Conservation (phyloP, 257 asterid genomes). For the Rubia yunnanensis region DNA sequence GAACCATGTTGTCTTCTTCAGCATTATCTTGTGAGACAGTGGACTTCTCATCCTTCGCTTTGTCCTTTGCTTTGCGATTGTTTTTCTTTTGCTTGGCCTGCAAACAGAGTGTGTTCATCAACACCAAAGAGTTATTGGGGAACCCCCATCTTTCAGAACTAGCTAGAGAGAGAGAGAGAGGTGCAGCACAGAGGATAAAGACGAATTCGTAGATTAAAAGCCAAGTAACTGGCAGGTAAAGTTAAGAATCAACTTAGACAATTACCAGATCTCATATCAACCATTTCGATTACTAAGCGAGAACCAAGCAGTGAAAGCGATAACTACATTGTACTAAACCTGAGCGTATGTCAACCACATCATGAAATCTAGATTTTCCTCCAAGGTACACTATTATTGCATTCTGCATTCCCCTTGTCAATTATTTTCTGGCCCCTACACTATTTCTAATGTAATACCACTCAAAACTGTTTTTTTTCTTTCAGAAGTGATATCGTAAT, state of each 20-base stretch:
- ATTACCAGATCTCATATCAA: background rate
- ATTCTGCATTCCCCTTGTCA: background rate
- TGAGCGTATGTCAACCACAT: background rate
- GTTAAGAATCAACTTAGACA: background rate
- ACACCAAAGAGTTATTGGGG: background rate
- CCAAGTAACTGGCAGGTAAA: background rate
- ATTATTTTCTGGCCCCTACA: background rate
- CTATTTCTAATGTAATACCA: background rate
- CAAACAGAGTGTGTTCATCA: constrained; percentile 15
- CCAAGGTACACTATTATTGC: background rate
- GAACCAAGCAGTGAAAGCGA: background rate
- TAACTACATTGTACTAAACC: too few species aligned
- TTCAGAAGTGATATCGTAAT: background rate
- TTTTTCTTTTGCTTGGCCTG: constrained; percentile 79
- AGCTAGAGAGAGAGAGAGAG: background rate
- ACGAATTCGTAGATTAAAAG: background rate
- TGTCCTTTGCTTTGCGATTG: constrained; percentile 64
- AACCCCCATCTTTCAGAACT: background rate
- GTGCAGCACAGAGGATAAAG: background rate
- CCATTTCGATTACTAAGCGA: background rate
- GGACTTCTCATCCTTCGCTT: constrained; percentile 52
- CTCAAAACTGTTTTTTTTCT: background rate
- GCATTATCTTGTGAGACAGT: constrained; percentile 27
- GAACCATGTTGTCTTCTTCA: constrained; percentile 34
- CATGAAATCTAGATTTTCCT: background rate